These are phyloP conservation scores for Cantharellus anzutake DNA, from an alignment of 768 basidiomycete species.

Conservation along the genomic window DNA sequence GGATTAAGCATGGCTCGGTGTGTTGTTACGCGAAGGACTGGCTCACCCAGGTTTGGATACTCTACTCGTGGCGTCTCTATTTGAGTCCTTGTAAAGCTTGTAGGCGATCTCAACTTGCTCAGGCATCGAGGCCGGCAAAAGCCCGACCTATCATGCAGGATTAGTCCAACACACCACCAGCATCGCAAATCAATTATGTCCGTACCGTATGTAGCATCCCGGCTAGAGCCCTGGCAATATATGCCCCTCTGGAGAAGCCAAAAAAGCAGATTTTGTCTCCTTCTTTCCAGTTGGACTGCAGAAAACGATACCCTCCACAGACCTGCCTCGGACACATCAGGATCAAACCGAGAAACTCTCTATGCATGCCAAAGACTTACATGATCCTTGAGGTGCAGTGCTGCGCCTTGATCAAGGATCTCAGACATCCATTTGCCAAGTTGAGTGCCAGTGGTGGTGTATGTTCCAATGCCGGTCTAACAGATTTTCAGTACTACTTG, in stretches of 20 bases:
- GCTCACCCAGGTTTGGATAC: too few relatives aligned
- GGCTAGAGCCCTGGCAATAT: constrained; percentile 15
- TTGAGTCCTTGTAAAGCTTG: too few relatives aligned
- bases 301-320: constrained; percentile 45
- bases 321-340: too few relatives aligned
- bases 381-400: constrained; percentile 8
- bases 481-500: not conserved
- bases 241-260: constrained; percentile 19
- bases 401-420: constrained; percentile 3
- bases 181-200: not conserved
- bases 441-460: constrained; percentile 1
- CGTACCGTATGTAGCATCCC: constrained; percentile 15
- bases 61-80: too few relatives aligned
- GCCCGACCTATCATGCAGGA: constrained; percentile 10
- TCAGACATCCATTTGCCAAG: not conserved
- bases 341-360: too few relatives aligned
- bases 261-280: constrained; percentile 24
- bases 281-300: constrained; percentile 57
- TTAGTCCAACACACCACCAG: not conserved
- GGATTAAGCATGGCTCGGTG: too few relatives aligned
- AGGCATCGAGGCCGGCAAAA: constrained; percentile 12
- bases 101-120: not conserved
- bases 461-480: constrained; percentile 10
- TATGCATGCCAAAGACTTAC: constrained; percentile 8
- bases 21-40: too few relatives aligned